Conservation (phyloP, 202 grass and related monocot genomes). For the Schoenoplectus tabernaemontani region DNA sequence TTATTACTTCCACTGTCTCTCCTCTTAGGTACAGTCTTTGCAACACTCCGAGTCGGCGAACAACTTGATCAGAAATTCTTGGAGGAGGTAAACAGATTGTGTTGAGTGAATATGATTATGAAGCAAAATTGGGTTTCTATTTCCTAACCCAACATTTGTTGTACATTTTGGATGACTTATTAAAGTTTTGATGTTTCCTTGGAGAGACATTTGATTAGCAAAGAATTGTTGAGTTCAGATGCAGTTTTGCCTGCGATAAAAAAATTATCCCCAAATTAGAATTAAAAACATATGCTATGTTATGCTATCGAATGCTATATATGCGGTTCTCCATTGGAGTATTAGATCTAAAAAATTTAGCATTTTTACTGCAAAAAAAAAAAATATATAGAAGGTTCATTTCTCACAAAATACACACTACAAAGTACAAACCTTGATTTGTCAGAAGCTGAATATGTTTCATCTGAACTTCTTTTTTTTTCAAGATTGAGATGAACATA, state of each 20-base stretch:
- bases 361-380: background rate
- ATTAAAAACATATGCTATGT: background rate
- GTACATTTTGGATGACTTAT: background rate
- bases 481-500: constrained; percentile 60
- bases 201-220: background rate
- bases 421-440: background rate
- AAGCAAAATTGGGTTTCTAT: background rate
- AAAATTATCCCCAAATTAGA: background rate
- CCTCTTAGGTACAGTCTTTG: constrained; percentile 56
- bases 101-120: background rate
- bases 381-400: too few relatives aligned
- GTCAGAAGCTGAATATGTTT: background rate
- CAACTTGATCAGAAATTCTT: constrained; percentile 75
- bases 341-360: too few relatives aligned
- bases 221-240: background rate
- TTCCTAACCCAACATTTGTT: background rate
- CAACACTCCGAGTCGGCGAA: constrained; percentile 49
- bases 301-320: too few relatives aligned
- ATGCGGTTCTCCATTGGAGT: too few relatives aligned
- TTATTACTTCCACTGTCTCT: constrained; percentile 83
- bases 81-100: constrained; percentile 41
- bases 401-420: too few relatives aligned
- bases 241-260: background rate
- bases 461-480: background rate
- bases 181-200: background rate